Evolutionary conservation across 2,329 filamentous ascomycete species (phyloP).

Genomic region (Penicillium sp.): DNA sequence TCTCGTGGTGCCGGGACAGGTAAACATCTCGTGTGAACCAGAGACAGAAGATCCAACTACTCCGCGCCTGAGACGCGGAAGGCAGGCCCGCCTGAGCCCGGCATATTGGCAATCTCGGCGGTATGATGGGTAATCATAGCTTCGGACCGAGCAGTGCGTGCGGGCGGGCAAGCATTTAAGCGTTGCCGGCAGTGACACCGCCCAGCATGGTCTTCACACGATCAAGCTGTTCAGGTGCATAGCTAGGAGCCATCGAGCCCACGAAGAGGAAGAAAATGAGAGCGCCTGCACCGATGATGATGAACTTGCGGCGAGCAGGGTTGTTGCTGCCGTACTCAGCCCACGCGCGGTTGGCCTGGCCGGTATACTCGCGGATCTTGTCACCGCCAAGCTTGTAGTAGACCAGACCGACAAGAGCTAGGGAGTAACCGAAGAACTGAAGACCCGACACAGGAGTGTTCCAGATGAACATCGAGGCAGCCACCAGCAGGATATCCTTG

Average conservation of each 20-base stretch:
- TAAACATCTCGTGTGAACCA: too few relatives aligned
- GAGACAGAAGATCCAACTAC: too few relatives aligned
- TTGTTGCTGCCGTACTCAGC: constrained; percentile 74
- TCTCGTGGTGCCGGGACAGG: too few relatives aligned
- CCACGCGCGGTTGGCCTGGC: constrained; percentile 70
- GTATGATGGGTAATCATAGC: too few relatives aligned
- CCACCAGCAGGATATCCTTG: constrained; percentile 79
- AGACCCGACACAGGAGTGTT: constrained; percentile 62
- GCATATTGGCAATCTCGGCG: too few relatives aligned
- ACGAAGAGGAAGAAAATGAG: constrained; percentile 66
- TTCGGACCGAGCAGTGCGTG: neutral
- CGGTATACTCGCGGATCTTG: constrained; percentile 72
- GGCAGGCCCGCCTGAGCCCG: too few relatives aligned
- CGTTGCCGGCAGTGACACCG: constrained; percentile 29
- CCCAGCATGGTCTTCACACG: constrained; percentile 34
- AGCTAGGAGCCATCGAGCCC: constrained; percentile 53
- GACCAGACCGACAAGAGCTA: constrained; percentile 61
- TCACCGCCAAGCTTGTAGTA: constrained; percentile 70
- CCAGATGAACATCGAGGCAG: constrained; percentile 72
- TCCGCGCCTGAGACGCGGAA: too few relatives aligned
- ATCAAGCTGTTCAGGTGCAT: constrained; percentile 32
- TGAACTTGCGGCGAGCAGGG: constrained; percentile 70
- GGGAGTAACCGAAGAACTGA: constrained; percentile 71
- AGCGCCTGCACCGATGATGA: constrained; percentile 60
- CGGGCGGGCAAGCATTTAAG: constrained; percentile 17